These are phyloP conservation scores for Yarrowia osloensis DNA, from an alignment of 805 yeast species.

Conservation along the genomic window DNA sequence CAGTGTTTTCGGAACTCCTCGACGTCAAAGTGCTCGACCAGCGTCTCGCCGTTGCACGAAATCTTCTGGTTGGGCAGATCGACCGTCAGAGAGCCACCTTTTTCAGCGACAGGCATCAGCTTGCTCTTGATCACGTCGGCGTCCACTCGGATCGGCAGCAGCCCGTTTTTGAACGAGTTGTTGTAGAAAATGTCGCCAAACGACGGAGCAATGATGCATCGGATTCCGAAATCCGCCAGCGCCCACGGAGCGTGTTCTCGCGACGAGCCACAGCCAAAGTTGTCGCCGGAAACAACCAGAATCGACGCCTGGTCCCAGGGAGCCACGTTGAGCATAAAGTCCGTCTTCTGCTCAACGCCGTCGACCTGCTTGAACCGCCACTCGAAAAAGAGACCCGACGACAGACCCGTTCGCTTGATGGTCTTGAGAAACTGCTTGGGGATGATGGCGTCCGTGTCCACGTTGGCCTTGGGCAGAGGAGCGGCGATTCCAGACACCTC, in stretches of 20 bases:
- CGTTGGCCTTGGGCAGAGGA: slow-evolving; percentile 90
- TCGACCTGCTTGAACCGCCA: slow-evolving; percentile 62
- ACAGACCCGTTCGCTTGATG: slow-evolving; percentile 93
- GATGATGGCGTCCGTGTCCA: slow-evolving; percentile 95
- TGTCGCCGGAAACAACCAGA: slow-evolving; percentile 89
- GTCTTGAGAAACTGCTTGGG: slow-evolving; percentile 98
- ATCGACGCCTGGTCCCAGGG: slow-evolving; percentile 82
- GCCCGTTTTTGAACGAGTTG: slow-evolving; percentile 94
- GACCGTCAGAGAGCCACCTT: slow-evolving; percentile 69
- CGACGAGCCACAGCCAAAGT: slow-evolving; percentile 98
- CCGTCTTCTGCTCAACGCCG: slow-evolving; percentile 72
- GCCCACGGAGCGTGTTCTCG: slow-evolving; percentile 99
- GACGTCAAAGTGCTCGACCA: slow-evolving; percentile 81
- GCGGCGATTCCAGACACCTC: slow-evolving; percentile 86
- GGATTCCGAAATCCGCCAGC: slow-evolving; percentile 93
- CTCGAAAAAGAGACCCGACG: slow-evolving; percentile 87
- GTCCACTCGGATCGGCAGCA: slow-evolving; percentile 89
- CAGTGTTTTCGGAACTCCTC: slow-evolving; percentile 95
- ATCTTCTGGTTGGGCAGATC: slow-evolving; percentile 89
- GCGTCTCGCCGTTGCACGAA: slow-evolving; percentile 63
- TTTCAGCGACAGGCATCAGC: slow-evolving; percentile 76
- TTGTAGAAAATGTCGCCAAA: slow-evolving; percentile 98
- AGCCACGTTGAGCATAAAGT: slow-evolving; percentile 81
- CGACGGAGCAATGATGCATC: slow-evolving; percentile 94
- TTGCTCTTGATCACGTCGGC: slow-evolving; percentile 70